Base-by-base conservation (phyloP, 140 eudicot genomes). In the Flaveria floridana region DNA sequence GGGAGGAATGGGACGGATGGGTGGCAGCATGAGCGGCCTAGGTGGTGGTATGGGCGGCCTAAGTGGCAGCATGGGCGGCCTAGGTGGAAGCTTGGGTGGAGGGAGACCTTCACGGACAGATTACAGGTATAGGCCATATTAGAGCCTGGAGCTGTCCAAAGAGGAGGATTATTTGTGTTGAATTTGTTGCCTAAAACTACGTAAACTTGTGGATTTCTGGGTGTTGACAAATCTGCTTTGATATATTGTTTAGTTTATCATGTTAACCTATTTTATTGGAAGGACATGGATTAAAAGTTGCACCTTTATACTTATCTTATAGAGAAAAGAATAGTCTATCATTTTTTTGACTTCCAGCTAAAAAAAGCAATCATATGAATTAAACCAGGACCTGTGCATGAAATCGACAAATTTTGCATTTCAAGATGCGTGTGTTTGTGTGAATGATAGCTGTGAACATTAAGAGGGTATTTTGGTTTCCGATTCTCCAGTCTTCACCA, bases 71-170 rank as follows among this genome's bases (percentile, higher is more conserved):
- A 19, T 86, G 79, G 65, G 82, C 39, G 6, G 78, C 65, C 46
- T 78, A 21, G 76, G 87, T 39, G 85, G 85, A 20, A 68, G 70
- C 57, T 18, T 83, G 75, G 77, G 86, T n/a, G 87, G 86, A 58
- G 89, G 84, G 55, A 89, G 95, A 67, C 84, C 92, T 71, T 79
- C 97, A 26, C 87, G 92, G n/a, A 50, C 88, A 47, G 97, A 89
- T 85, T 72, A 73, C 76, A 84, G 97, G 82, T 92, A 92, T 79
- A 79, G 97, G 81, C 97, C 97, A 14, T 92, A 92, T 82, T 92
- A 87, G 83, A 56, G 81, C 39, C 57, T 18, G 72, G 21, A 7
- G 73, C 62, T 47, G 30, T 61, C 12, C 3, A 48, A 71, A 39
- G 59, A 25, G 23, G 44, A 61, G 15, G 55, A 19, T 71, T 52